Evolutionary conservation across 176 grass and related monocot genomes (phyloP), one percentile per base, ranked within the genome.

Genomic region (Triticum timopheevii): DNA sequence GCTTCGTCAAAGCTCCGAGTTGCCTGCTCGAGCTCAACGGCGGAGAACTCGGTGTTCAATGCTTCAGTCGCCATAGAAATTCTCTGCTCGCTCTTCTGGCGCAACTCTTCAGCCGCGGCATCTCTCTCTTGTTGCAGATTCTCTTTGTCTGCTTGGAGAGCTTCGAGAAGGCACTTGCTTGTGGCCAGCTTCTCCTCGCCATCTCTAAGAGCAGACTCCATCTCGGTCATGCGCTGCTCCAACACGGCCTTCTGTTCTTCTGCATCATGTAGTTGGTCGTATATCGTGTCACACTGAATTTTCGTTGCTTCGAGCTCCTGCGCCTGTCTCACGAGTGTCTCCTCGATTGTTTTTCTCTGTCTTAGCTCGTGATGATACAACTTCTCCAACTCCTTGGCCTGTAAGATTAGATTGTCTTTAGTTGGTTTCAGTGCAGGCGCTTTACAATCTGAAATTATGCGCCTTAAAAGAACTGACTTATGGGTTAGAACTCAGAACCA

Each of bases 351-450:
- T 77, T 90, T 84, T 50, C 84, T 67, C 61, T 69, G 86, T 73
- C 69, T 94, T 38, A 87, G 62, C 86, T 92, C 96, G 12, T 87
- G 69, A n/a, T 83, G 76, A 69, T 86, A 91, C 61, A 74, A 61
- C 35, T 28, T 77, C 3, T 95, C 89, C 25, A 59, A 73, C 65
- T 87, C 90, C 62, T 83, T 54, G 38, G 65, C 80, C 93, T 98
- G 81, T 63, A 88, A 62, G 31, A 84, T 19, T 69, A 27, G 5
- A 8, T 49, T 86, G 22, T 59, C 36, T 74, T 78, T 49, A 36
- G 24, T 54, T 65, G 11, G 66, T 85, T 89, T 89, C 31, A 13
- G 68, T 68, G 68, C 19, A 16, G 35, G 61, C 11, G 3, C 15
- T 35, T 49, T 79, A n/a, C 2, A 61, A 39, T 77, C 25, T 82